Evolutionary conservation across 345 rosid species (phyloP).

Genomic region (Cardamine resedifolia): DNA sequence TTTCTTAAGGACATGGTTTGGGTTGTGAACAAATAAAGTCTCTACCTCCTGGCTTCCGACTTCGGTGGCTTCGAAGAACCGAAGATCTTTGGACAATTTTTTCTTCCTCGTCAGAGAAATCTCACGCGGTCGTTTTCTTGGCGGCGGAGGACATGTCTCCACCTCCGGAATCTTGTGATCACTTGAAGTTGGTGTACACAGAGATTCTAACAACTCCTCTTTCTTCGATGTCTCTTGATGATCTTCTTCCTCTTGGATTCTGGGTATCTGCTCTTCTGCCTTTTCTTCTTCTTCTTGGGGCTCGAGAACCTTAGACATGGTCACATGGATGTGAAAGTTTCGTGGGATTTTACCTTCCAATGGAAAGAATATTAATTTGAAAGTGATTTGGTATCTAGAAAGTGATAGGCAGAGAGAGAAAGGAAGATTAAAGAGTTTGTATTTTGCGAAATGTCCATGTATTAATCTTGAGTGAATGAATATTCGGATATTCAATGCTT

Average conservation of each 20-base stretch:
- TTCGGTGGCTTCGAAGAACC: constrained; percentile 39
- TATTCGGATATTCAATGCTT: constrained; percentile 17
- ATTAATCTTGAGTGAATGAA: constrained; percentile 25
- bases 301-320: constrained; percentile 40
- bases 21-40: constrained; percentile 35
- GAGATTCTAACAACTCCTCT: constrained; percentile 30
- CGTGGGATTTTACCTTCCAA: constrained; percentile 31
- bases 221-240: constrained; percentile 8
- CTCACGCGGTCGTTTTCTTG: constrained; percentile 38
- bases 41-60: constrained; percentile 38
- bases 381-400: constrained; percentile 24
- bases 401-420: constrained; percentile 24
- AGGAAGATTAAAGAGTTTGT: background rate
- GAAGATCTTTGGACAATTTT: constrained; percentile 35
- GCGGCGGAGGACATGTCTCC: constrained; percentile 38
- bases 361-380: constrained; percentile 23
- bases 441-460: constrained; percentile 28
- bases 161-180: constrained; percentile 37
- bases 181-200: constrained; percentile 38
- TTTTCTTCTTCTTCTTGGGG: constrained; percentile 28
- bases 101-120: constrained; percentile 28
- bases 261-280: constrained; percentile 15
- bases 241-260: constrained; percentile 18
- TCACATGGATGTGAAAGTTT: constrained; percentile 37
- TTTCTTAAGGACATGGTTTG: constrained; percentile 30